phyloP scores from a whole-genome alignment of 2,329 filamentous ascomycete genomes.

The Alternaria rosae region DNA sequence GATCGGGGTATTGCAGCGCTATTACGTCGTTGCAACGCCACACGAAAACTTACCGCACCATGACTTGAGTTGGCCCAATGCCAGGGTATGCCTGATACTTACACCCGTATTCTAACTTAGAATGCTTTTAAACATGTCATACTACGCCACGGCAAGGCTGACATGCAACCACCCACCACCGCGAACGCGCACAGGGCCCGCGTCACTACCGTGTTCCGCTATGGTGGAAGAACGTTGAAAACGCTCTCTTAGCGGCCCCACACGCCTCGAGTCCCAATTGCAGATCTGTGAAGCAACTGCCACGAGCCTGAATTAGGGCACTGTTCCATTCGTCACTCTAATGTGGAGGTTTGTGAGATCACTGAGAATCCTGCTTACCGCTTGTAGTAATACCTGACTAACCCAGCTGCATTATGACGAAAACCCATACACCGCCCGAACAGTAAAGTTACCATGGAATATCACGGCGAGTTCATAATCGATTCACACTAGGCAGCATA shows the following conservation, averaged over 20 bases:
- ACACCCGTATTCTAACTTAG: neutral
- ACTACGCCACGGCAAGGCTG: neutral
- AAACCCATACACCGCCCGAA: neutral
- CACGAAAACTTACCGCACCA: neutral
- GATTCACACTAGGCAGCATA: neutral
- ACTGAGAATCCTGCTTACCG: neutral
- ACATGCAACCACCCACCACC: neutral
- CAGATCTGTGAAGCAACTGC: neutral
- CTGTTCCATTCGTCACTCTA: slow-evolving; percentile 8
- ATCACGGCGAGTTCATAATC: neutral
- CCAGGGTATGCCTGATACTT: neutral
- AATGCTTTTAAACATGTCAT: neutral
- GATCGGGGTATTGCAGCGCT: neutral
- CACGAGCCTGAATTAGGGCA: slow-evolving; percentile 1
- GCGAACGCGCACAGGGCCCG: neutral
- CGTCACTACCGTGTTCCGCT: neutral
- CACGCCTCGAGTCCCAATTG: neutral
- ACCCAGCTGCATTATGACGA: neutral
- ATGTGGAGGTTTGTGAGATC: slow-evolving; percentile 4
- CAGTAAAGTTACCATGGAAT: neutral
- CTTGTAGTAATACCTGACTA: neutral
- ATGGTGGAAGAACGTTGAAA: slow-evolving; percentile 6
- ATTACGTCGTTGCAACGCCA: slow-evolving; percentile 15
- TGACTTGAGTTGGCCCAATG: neutral
- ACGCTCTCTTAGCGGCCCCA: slow-evolving; percentile 11